Conservation (phyloP, 495 filamentous ascomycete species). For the Astrothelium subdiscretum region DNA sequence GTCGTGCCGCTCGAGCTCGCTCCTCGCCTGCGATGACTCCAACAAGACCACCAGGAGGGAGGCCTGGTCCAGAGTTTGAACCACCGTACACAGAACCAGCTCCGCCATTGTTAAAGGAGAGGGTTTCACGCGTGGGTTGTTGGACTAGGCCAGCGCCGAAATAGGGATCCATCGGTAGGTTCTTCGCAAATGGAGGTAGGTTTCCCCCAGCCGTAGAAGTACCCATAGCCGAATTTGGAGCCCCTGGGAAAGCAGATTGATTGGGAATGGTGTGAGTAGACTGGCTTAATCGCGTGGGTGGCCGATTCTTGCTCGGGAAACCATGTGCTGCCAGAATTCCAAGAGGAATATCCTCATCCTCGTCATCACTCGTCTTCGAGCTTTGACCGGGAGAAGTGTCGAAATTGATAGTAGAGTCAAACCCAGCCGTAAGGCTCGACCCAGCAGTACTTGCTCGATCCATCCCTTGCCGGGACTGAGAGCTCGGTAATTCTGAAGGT, state of each 20-base stretch:
- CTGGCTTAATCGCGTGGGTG: conserved; percentile 58
- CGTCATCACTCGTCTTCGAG: conserved; percentile 29
- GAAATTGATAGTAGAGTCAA: background rate
- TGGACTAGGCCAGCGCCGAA: conserved; percentile 72
- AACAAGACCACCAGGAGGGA: conserved; percentile 61
- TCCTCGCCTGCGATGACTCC: conserved; percentile 88
- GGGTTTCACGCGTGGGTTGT: conserved; percentile 60
- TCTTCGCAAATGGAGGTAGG: conserved; percentile 75
- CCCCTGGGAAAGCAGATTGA: conserved; percentile 34
- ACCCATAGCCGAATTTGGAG: conserved; percentile 30
- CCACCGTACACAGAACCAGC: conserved; percentile 47
- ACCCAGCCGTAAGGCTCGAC: conserved; percentile 3
- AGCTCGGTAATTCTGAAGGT: conserved; percentile 20
- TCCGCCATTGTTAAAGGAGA: conserved; percentile 49
- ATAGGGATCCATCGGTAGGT: conserved; percentile 82
- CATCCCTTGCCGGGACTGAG: conserved; percentile 5
- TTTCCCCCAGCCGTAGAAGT: conserved; percentile 32
- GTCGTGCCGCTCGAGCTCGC: conserved; percentile 58
- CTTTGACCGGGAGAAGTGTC: conserved; percentile 9
- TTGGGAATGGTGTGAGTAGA: conserved; percentile 7
- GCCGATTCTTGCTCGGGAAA: conserved; percentile 73
- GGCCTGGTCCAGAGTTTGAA: background rate
- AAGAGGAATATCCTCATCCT: conserved; percentile 49
- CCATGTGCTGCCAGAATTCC: conserved; percentile 86
- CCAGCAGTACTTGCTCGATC: conserved; percentile 9